Evolutionary conservation across 192 early-diverging fungal genomes (phyloP).

Genomic region (Irineochytrium annulatum): DNA sequence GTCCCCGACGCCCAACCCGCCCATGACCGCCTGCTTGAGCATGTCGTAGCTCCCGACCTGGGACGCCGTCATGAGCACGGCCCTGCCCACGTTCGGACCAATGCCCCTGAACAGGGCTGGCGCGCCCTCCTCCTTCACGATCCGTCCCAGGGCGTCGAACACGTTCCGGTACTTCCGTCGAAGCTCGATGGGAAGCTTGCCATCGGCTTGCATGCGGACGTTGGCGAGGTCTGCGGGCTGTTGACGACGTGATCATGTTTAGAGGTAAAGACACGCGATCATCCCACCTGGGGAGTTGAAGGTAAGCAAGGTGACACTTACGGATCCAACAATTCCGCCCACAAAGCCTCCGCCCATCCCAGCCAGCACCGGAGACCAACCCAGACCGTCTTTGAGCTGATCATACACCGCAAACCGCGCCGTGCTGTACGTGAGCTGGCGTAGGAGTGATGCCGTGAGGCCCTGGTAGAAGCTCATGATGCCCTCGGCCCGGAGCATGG

Average conservation of each 20-base stretch:
- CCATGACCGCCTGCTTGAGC: neutral
- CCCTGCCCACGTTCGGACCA: constrained; percentile 33
- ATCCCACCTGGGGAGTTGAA: no score
- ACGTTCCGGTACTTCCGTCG: constrained; percentile 31
- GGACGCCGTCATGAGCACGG: constrained; percentile 34
- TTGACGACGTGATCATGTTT: neutral
- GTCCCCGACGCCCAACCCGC: no score
- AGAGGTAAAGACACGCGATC: no score
- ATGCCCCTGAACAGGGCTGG: constrained; percentile 26
- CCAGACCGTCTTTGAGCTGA: constrained; percentile 3
- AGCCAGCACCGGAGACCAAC: constrained; percentile 8
- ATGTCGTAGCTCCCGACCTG: constrained; percentile 26
- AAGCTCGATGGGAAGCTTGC: constrained; percentile 23
- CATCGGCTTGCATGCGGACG: constrained; percentile 29
- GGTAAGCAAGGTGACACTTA: neutral
- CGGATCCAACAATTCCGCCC: constrained; percentile 23
- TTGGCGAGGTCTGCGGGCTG: neutral
- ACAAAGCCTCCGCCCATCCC: constrained; percentile 13
- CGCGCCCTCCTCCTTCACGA: constrained; percentile 26
- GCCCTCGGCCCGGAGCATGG: constrained; percentile 21
- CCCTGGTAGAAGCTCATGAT: constrained; percentile 26
- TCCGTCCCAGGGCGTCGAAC: constrained; percentile 30
- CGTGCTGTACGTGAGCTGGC: constrained; percentile 39
- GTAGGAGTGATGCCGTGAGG: constrained; percentile 30
- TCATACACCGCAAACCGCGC: constrained; percentile 43